These are phyloP conservation scores for Penicillium sp. DNA, from an alignment of 2,329 filamentous ascomycete species.

Conservation along the genomic window DNA sequence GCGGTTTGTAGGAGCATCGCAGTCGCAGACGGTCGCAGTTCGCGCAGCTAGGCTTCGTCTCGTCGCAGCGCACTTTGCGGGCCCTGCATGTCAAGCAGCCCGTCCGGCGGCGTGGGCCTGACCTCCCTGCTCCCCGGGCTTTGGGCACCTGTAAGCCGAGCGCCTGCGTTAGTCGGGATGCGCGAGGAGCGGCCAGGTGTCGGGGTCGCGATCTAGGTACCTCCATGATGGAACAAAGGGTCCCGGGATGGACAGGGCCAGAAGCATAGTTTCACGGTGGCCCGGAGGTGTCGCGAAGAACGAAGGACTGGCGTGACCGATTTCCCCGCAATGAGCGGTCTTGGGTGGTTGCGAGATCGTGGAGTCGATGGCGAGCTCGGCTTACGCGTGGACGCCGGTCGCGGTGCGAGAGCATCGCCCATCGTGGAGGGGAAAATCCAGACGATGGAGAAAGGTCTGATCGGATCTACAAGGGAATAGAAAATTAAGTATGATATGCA, in stretches of 20 bases:
- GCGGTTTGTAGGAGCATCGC: conserved; percentile 30
- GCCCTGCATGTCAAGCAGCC: conserved; percentile 37
- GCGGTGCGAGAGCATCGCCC: too few species aligned
- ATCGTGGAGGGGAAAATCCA: too few species aligned
- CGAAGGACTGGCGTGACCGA: conserved; percentile 5
- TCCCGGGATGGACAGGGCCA: conserved; percentile 6
- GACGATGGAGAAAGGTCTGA: neutral
- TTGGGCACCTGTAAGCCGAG: conserved; percentile 21
- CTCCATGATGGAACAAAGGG: conserved; percentile 22
- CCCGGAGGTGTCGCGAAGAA: neutral
- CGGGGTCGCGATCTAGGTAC: conserved; percentile 8
- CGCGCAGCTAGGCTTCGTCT: conserved; percentile 34
- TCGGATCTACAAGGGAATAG: neutral
- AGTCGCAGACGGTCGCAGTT: conserved; percentile 35
- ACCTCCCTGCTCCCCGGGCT: conserved; percentile 35
- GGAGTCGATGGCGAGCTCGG: conserved; percentile 9
- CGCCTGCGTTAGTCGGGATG: conserved; percentile 14
- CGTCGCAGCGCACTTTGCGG: conserved; percentile 39
- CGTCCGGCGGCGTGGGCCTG: conserved; percentile 35
- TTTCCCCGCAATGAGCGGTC: conserved; percentile 20
- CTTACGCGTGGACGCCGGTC: too few species aligned
- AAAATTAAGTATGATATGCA: conserved; percentile 3
- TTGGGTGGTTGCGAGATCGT: conserved; percentile 14
- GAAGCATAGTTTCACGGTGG: conserved; percentile 13
- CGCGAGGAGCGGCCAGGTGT: conserved; percentile 1